phyloP scores from a whole-genome alignment of 2,329 filamentous ascomycete species.

The Diaporthe capsici region DNA sequence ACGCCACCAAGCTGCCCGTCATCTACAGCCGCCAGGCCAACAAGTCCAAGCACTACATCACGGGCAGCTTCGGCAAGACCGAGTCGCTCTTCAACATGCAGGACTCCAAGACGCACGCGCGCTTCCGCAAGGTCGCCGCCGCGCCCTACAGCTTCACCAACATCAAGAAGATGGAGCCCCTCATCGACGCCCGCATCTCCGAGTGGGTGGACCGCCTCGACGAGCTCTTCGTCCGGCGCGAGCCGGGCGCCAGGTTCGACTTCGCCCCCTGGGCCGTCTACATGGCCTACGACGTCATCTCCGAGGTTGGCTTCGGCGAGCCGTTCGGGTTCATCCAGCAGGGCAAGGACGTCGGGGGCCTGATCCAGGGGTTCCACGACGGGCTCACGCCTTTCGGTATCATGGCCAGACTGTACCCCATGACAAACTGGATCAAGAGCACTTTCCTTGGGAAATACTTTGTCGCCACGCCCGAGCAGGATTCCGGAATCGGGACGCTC shows the following conservation, averaged over 20 bases:
- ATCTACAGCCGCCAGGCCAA: conserved; percentile 69
- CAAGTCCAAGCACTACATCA: conserved; percentile 72
- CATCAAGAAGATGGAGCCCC: conserved; percentile 70
- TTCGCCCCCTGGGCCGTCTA: conserved; percentile 69
- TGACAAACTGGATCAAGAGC: conserved; percentile 68
- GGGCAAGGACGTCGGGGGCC: conserved; percentile 64
- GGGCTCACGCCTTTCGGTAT: conserved; percentile 65
- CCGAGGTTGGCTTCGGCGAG: conserved; percentile 61
- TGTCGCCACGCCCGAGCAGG: conserved; percentile 66
- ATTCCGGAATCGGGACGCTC: conserved; percentile 67
- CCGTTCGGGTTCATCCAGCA: conserved; percentile 69
- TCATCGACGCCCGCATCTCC: conserved; percentile 65
- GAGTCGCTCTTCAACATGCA: conserved; percentile 72
- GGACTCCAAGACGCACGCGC: conserved; percentile 63
- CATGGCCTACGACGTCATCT: conserved; percentile 71
- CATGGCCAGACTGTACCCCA: conserved; percentile 65
- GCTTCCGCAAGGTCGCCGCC: conserved; percentile 68
- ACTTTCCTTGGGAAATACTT: conserved; percentile 66
- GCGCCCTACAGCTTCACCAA: conserved; percentile 69
- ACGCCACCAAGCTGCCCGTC: conserved; percentile 67
- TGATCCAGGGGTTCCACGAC: conserved; percentile 69
- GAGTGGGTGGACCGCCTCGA: conserved; percentile 66
- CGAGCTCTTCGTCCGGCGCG: conserved; percentile 55
- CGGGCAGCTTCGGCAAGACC: conserved; percentile 68
- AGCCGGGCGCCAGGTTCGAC: conserved; percentile 62